Conservation (phyloP, 768 basidiomycete genomes). For the Cubamyces lactineus region DNA sequence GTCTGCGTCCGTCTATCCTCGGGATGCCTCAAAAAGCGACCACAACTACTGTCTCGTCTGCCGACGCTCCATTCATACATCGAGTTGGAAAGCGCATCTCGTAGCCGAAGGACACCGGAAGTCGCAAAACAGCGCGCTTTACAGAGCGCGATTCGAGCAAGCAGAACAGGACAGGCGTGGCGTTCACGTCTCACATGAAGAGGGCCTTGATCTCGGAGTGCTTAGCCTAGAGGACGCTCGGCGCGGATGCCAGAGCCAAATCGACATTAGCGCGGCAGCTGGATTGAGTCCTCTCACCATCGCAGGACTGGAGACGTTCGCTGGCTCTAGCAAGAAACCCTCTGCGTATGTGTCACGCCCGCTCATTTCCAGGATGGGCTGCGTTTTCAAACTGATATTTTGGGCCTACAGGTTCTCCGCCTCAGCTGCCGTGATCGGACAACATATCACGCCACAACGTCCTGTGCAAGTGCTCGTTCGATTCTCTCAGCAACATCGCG, state of each 20-base stretch:
- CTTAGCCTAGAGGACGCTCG: conserved; percentile 22
- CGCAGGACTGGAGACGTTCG: neutral
- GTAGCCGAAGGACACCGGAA: neutral
- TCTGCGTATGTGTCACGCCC: conserved; percentile 18
- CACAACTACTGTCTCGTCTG: neutral
- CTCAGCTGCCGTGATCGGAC: neutral
- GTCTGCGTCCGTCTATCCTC: neutral
- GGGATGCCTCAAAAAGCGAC: neutral
- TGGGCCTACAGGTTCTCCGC: conserved; percentile 22
- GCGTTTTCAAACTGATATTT: conserved; percentile 37
- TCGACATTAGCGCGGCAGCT: conserved; percentile 6
- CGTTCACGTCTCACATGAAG: conserved; percentile 18
- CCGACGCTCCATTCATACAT: neutral
- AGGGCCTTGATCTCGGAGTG: conserved; percentile 32
- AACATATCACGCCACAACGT: conserved; percentile 7
- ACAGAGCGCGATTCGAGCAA: conserved; percentile 1
- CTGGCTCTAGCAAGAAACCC: neutral
- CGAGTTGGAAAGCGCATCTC: neutral
- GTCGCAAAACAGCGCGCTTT: neutral
- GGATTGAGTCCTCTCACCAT: neutral
- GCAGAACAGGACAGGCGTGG: neutral
- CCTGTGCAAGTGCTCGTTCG: conserved; percentile 33
- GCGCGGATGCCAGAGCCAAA: neutral
- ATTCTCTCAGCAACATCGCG: conserved; percentile 38
- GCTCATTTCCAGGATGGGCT: neutral